Evolutionary conservation across 192 early-diverging fungal genomes (phyloP), one percentile per base, ranked within the genome.

Genomic region (Allomyces macrogynus): DNA sequence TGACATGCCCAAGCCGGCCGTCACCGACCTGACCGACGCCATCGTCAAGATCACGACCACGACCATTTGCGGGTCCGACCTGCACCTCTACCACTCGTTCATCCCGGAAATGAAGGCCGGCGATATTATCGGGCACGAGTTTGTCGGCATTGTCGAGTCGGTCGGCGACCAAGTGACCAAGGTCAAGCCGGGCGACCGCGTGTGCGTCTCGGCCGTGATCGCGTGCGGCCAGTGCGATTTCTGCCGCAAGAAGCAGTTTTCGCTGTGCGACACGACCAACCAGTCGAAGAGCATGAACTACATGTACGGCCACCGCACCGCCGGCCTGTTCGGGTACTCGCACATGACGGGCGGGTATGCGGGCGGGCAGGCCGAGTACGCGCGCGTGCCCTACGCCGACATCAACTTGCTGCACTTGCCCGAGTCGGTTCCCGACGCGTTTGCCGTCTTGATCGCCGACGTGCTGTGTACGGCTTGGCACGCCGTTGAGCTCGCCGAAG

Each of bases 81-180:
- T 77, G 25, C 77, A 78, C 62, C 65, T 81, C 8, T 75, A 68
- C 49, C 69, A 78, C 68, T 74, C 70, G 25, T 81, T 68, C 64
- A 83, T 74, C 61, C 62, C 69, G 62, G 69, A 67, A 65, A 69
- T 77, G 16, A 70, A 67, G 67, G 32, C 63, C 62, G 80, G 72
- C 26, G 76, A 80, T 54, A 68, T 78, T 14, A 43, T 83, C 16
- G 81, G 80, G 62, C 81, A 83, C 42, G 81, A 82, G 61, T 64
- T 69, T 24, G 64, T 77, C 60, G 80, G 78, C 14, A 64, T 78
- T 22, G 72, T 83, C 40, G 75, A 78, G 62, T 26, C 23, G 8
- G 72, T 77, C 61, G 80, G 81, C 27, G 32, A 43, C 11, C 60
- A 25, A 9, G 75, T 82, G 11, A 80, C 64, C 0, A 70, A 72